Evolutionary conservation across 169 alveolate genomes (phyloP), one percentile per base, ranked within the genome.

Genomic region (Cystoisospora suis): DNA sequence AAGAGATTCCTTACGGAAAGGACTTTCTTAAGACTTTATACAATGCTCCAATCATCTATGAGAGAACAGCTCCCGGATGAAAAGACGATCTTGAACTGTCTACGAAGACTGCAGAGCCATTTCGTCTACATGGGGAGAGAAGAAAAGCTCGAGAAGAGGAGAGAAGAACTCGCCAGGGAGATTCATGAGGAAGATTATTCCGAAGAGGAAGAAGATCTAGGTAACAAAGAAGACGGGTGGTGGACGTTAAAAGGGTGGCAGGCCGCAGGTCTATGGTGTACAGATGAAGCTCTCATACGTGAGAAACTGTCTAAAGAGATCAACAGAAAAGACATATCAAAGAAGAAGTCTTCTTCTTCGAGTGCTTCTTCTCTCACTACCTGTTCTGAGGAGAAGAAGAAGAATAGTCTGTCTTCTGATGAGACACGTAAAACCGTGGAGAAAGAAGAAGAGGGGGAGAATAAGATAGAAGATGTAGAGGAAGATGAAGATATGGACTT

Each of bases 61-160:
- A n/a, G 83, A 32, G 83, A 72, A 27, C 1, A 53, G 3, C 53
- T 72, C 27, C 83, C 83, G 15, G 83, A 72, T 56, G 83, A 72
- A 53, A 72, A 72, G 32, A 72, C 83, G 9, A 38, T 72, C 58
- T 34, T 72, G 83, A 72, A 72, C 53, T 72, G 83, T 17, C 29
- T 72, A 17, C 17, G 20, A 38, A 72, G 42, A 53, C 83, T 72
- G 83, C 42, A 72, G 56, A 46, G 42, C 38, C 83, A 38, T 27
- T 40, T 72, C 83, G 38, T 27, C 32, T n/a, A 17, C 56, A 40
- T 40, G 1, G 12, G 23, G 45, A 29, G 34, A 32, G 58, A 72
- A 38, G 75, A 61, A 38, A 20, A 49, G 9, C n/a, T 49, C n/a
- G n/a, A 49, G 1, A 20, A 36, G 40, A n/a, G 20, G 44, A 7